Percentiles rank a stretch among this genome's conserved stretches.
These are phyloP conservation scores for Lyophyllum semitale DNA, from an alignment of 768 basidiomycete species.

Conservation along the genomic window DNA sequence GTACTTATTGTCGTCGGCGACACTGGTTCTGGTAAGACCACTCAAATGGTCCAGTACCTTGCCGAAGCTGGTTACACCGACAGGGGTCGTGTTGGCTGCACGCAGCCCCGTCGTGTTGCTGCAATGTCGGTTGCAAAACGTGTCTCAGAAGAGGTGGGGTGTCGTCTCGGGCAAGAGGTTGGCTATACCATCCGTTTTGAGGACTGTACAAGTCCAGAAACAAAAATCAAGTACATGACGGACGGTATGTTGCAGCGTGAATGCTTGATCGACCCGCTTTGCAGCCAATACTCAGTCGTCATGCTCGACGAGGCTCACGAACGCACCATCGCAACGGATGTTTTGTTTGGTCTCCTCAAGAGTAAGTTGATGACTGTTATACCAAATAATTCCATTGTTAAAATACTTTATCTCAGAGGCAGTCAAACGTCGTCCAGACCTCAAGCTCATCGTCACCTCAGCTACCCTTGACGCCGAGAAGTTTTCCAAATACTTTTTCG, in stretches of 20 bases:
- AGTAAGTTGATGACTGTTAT: slow-evolving; percentile 46
- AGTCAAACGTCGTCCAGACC: slow-evolving; percentile 89
- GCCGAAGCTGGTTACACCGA: slow-evolving; percentile 95
- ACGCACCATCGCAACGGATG: slow-evolving; percentile 97
- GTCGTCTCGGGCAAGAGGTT: slow-evolving; percentile 95
- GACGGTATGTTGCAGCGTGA: slow-evolving; percentile 99
- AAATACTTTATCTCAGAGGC: slow-evolving; percentile 63
- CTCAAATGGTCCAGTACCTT: slow-evolving; percentile 98
- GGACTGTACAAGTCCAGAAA: slow-evolving; percentile 98
- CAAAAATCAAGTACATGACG: slow-evolving; percentile 99
- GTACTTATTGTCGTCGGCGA: slow-evolving; percentile 98
- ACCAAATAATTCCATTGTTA: slow-evolving; percentile 2
- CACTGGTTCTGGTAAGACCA: slow-evolving; percentile 98
- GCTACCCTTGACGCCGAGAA: slow-evolving; percentile 99
- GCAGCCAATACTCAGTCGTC: slow-evolving; percentile 89
- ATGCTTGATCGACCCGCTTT: slow-evolving; percentile 92
- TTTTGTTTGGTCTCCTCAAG: slow-evolving; percentile 93
- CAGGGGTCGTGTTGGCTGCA: slow-evolving; percentile 90
- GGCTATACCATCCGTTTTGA: slow-evolving; percentile 99
- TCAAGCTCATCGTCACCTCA: slow-evolving; percentile 97
- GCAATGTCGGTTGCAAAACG: slow-evolving; percentile 99
- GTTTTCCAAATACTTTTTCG: slow-evolving; percentile 99
- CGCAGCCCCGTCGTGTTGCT: slow-evolving; percentile 98
- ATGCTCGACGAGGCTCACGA: slow-evolving; percentile 99
- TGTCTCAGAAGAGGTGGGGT: slow-evolving; percentile 97